A percentile compares a stretch with the other conserved stretches of the same genome.
Evolutionary conservation across 495 filamentous ascomycete genomes (phyloP).

Genomic region (Penicillium verhagenii): DNA sequence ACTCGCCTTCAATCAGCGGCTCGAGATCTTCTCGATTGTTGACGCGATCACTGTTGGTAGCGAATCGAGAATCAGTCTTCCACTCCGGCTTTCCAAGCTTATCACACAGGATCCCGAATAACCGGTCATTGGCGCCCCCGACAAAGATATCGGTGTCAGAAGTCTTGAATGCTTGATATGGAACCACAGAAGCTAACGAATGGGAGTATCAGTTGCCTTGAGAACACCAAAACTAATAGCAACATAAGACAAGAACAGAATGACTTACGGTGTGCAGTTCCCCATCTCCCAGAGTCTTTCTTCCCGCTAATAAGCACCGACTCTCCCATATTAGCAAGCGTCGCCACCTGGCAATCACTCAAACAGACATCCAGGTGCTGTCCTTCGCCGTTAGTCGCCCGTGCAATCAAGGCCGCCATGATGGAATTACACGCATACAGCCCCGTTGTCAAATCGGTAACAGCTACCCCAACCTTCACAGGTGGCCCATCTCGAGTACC

Average conservation of each 20-base stretch:
- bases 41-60: slow-evolving; percentile 80
- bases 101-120: slow-evolving; percentile 85
- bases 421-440: slow-evolving; percentile 95
- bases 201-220: not conserved
- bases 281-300: slow-evolving; percentile 86
- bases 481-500: slow-evolving; percentile 83
- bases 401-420: slow-evolving; percentile 84
- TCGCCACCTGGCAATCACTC: slow-evolving; percentile 93
- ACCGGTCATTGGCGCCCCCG: slow-evolving; percentile 88
- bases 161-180: slow-evolving; percentile 89
- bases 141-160: slow-evolving; percentile 86
- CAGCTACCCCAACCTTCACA: slow-evolving; percentile 95
- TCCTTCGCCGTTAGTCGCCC: slow-evolving; percentile 68
- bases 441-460: slow-evolving; percentile 93
- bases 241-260: not conserved
- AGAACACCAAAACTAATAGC: not conserved
- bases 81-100: slow-evolving; percentile 74
- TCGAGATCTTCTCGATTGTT: slow-evolving; percentile 75
- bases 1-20: slow-evolving; percentile 69
- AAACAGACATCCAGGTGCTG: slow-evolving; percentile 91
- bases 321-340: slow-evolving; percentile 87
- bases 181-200: slow-evolving; percentile 81
- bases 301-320: slow-evolving; percentile 87
- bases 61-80: slow-evolving; percentile 71
- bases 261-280: slow-evolving; percentile 88